Percentiles rank a stretch among this genome's conserved stretches.
phyloP scores from a whole-genome alignment of 305 asterid species.

The Rubia balearica region DNA sequence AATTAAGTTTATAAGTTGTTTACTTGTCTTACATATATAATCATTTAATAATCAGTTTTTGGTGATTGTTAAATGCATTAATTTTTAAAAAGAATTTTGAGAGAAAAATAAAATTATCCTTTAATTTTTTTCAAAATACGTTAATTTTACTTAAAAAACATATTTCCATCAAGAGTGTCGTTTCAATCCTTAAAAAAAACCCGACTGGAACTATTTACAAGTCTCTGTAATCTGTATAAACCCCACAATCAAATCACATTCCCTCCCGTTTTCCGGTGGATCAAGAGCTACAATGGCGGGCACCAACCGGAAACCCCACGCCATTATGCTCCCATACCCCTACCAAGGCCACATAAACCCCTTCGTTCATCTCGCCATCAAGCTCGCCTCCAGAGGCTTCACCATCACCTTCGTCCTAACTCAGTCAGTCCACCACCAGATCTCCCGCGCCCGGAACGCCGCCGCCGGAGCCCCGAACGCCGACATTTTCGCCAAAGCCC shows the following conservation, averaged over 20 bases:
- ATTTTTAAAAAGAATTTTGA: no score
- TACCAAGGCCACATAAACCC: constrained; percentile 65
- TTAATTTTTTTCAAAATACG: no score
- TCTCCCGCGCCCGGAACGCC: constrained; percentile 37
- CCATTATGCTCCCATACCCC: constrained; percentile 47
- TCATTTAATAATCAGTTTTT: no score
- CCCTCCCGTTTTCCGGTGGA: not conserved
- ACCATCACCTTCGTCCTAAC: constrained; percentile 60
- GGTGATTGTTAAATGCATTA: no score
- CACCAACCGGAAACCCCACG: constrained; percentile 26
- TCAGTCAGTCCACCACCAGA: constrained; percentile 56
- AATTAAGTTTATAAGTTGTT: no score
- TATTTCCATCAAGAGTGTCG: no score
- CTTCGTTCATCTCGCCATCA: constrained; percentile 41
- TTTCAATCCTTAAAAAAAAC: no score
- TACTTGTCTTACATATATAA: no score
- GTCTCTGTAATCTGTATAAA: no score
- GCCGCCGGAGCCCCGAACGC: not conserved
- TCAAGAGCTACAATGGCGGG: constrained; percentile 24
- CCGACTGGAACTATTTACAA: no score
- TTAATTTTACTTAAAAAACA: no score
- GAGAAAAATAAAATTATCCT: no score
- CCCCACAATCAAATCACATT: not conserved
- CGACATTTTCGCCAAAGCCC: constrained; percentile 32
- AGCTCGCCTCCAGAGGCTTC: constrained; percentile 43